These are phyloP conservation scores for Fusarium cicatricum DNA, from an alignment of 2,329 filamentous ascomycete genomes.

Conservation along the genomic window DNA sequence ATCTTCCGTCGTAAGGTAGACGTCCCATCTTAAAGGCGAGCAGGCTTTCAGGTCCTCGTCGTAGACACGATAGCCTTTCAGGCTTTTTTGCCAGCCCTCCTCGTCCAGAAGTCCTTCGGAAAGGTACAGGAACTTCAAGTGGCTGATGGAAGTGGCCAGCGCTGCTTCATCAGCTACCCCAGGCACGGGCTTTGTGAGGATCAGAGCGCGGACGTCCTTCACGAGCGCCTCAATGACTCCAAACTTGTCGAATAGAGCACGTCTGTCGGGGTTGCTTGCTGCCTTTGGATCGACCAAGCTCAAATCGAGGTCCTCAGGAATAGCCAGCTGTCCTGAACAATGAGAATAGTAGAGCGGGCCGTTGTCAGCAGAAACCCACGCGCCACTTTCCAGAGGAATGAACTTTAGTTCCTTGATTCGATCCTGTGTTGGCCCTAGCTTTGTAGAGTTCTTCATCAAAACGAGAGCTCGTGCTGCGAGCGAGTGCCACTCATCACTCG, in stretches of 20 bases:
- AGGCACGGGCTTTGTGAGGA: conserved; percentile 1
- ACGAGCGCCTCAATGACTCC: conserved; percentile 19
- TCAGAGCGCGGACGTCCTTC: conserved; percentile 12
- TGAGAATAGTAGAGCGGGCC: conserved; percentile 23
- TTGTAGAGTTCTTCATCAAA: background rate
- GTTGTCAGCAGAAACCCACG: conserved; percentile 24
- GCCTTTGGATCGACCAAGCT: conserved; percentile 17
- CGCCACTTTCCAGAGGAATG: conserved; percentile 23
- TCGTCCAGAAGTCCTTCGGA: conserved; percentile 14
- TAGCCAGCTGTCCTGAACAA: conserved; percentile 2
- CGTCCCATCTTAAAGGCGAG: background rate
- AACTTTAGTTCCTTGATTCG: conserved; percentile 12
- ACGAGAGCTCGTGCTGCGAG: conserved; percentile 23
- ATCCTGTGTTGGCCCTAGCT: background rate
- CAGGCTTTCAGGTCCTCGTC: conserved; percentile 1
- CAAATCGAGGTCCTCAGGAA: conserved; percentile 21
- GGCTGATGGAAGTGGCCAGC: conserved; percentile 7
- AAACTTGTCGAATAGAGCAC: conserved; percentile 20
- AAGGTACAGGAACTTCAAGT: conserved; percentile 30
- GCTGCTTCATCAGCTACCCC: background rate
- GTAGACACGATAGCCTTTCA: conserved; percentile 6
- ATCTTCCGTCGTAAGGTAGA: conserved; percentile 27
- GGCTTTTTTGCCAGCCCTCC: background rate
- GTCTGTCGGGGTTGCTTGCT: conserved; percentile 13
- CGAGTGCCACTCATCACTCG: conserved; percentile 25